Evolutionary conservation across 2,329 filamentous ascomycete genomes (phyloP).

Genomic region (Ceratocystiopsis sp.): DNA sequence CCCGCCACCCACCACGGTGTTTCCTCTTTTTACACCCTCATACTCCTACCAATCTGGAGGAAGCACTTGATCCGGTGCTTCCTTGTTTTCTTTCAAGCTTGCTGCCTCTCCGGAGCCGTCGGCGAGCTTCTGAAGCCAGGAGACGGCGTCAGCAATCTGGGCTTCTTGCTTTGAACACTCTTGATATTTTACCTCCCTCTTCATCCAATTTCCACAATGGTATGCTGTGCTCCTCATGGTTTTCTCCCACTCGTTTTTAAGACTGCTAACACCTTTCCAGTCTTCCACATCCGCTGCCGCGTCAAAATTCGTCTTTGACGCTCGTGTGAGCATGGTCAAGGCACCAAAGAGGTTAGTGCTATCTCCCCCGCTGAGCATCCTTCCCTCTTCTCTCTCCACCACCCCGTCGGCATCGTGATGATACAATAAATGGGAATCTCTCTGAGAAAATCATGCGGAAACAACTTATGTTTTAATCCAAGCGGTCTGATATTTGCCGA

Average conservation of each 20-base stretch:
- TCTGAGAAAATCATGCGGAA: slow-evolving; percentile 92
- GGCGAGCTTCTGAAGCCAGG: too few relatives aligned
- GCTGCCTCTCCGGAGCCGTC: too few relatives aligned
- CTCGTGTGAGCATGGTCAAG: slow-evolving; percentile 67
- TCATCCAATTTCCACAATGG: background rate
- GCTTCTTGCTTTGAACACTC: too few relatives aligned
- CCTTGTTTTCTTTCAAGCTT: too few relatives aligned
- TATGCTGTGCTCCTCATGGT: background rate
- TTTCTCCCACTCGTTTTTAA: background rate
- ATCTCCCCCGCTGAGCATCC: slow-evolving; percentile 1
- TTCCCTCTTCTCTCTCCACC: slow-evolving; percentile 6
- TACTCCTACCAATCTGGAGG: background rate
- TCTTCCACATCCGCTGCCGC: slow-evolving; percentile 57
- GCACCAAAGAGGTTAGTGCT: slow-evolving; percentile 63
- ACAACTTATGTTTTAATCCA: slow-evolving; percentile 50
- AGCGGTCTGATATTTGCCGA: slow-evolving; percentile 10
- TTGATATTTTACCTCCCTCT: background rate
- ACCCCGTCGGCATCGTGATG: slow-evolving; percentile 41
- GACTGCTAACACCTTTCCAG: slow-evolving; percentile 20
- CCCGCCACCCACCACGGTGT: background rate
- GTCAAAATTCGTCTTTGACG: slow-evolving; percentile 57
- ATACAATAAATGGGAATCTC: slow-evolving; percentile 99
- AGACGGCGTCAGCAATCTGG: too few relatives aligned
- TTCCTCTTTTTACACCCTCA: background rate
- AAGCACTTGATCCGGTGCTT: too few relatives aligned